Base-by-base conservation (phyloP, 768 basidiomycete genomes). In the Boletus rubescentipes region DNA sequence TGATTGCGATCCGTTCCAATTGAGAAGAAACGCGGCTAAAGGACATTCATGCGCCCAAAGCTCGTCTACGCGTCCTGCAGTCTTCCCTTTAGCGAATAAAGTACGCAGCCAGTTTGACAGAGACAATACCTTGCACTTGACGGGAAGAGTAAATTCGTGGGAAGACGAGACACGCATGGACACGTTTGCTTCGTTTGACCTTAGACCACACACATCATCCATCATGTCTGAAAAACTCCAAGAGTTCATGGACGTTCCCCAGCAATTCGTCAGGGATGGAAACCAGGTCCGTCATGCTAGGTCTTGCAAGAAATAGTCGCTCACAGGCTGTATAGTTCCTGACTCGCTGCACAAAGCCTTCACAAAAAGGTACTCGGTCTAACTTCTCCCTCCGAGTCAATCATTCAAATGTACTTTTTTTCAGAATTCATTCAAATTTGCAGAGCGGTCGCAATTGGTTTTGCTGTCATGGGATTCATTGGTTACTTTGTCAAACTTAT, bases 391-490 rank as follows among this genome's bases (percentile, higher is more conserved):
- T 44, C 8, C 10, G 9, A 37, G n/a, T 10, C 36, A 49, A 30
- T 5, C 30, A 31, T 26, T 65, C 42, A 59, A 41, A 11, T 4
- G 15, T n/a, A n/a, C n/a, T 51, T 30, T 20, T 46, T 31, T 58
- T 18, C 71, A 99, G 97, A 99, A 72, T 99, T 95, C 73, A 62
- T 84, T 38, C 93, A 96, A 70, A 95, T 99, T 60, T 98, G 88
- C 77, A 89, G 86, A 70, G 97, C 97, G 32, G 93, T 99, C 50
- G 94, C 94, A 2, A 87, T 98, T 57, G 97, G 97, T 14, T 99
- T 99, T 67, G 93, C 88, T 46, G 91, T 99, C 61, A 98, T 98
- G 95, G 97, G 97, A 15, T 96, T 98, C 81, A 94, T 99, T 71
- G 97, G 97, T 15, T 99, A 96, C 78, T 89, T 98, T 68, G 95